phyloP scores from a whole-genome alignment of 2,329 filamentous ascomycete species.

The Epichloe amarillans region DNA sequence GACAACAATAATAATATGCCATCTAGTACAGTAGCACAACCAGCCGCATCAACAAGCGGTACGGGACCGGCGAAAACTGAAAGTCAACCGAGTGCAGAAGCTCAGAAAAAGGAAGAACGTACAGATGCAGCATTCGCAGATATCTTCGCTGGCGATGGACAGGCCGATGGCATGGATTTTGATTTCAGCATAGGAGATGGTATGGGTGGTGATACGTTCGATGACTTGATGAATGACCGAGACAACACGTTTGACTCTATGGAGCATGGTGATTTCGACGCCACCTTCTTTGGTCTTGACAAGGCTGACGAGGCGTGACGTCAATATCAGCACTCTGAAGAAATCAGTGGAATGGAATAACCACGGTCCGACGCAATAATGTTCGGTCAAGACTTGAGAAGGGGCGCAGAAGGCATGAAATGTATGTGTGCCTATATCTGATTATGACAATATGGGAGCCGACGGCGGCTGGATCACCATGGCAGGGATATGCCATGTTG shows the following conservation, averaged over 20 bases:
- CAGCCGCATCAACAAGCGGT: constrained; percentile 5
- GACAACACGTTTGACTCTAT: constrained; percentile 26
- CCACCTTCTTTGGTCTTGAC: constrained; percentile 30
- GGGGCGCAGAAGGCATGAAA: too few relatives aligned
- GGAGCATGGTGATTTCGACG: constrained; percentile 34
- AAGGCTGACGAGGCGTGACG: constrained; percentile 11
- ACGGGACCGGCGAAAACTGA: constrained; percentile 1
- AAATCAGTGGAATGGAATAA: too few relatives aligned
- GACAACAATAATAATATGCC: constrained; percentile 16
- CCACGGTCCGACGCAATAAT: too few relatives aligned
- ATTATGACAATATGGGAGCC: background rate
- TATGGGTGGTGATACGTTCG: constrained; percentile 29
- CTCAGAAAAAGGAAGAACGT: constrained; percentile 16
- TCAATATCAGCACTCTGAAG: background rate
- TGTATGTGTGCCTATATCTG: too few relatives aligned
- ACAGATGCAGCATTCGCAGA: constrained; percentile 26
- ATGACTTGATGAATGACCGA: constrained; percentile 34
- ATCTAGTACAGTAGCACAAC: constrained; percentile 10
- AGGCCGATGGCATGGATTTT: constrained; percentile 24
- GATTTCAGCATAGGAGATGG: constrained; percentile 19
- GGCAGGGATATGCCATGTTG: background rate
- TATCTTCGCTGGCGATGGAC: constrained; percentile 32
- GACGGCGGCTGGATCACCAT: background rate
- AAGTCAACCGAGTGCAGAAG: constrained; percentile 7
- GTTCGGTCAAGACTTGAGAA: too few relatives aligned